Evolutionary conservation across 176 grass and related monocot genomes (phyloP).

Genomic region (Luzula sylvatica): DNA sequence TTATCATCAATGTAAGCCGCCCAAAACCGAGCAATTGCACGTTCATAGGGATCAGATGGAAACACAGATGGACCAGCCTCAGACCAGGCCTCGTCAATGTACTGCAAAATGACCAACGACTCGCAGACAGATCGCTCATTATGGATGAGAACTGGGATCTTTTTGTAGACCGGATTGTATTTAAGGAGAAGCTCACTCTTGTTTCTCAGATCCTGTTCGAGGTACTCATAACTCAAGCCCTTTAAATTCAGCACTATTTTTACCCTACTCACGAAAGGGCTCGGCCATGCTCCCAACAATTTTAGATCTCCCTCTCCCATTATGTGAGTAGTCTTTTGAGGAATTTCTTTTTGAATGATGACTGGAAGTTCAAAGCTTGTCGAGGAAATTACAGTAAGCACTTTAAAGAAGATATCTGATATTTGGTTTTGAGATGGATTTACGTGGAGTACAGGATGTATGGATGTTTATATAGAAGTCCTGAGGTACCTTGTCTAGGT

Average conservation of each 20-base stretch:
- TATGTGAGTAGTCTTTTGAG: too few species aligned
- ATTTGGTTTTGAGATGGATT: too few species aligned
- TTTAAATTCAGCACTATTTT: conserved; percentile 11
- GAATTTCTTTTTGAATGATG: too few species aligned
- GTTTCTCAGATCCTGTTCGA: background rate
- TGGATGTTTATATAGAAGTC: too few species aligned
- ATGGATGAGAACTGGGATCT: conserved; percentile 18
- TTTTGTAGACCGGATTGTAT: conserved; percentile 16
- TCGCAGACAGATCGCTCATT: conserved; percentile 4
- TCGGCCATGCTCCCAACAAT: conserved; percentile 10
- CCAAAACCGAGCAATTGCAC: conserved; percentile 19
- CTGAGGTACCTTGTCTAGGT: too few species aligned
- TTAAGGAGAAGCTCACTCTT: conserved; percentile 28
- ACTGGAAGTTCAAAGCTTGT: too few species aligned
- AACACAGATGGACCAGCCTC: background rate
- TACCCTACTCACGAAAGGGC: conserved; percentile 7
- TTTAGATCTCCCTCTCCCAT: too few species aligned
- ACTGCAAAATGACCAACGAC: conserved; percentile 14
- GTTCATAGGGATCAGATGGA: conserved; percentile 17
- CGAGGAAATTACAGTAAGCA: too few species aligned
- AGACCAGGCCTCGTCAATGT: conserved; percentile 19
- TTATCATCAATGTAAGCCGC: conserved; percentile 34
- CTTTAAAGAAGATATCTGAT: too few species aligned
- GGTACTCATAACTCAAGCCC: conserved; percentile 6
- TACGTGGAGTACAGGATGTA: too few species aligned